Evolutionary conservation across 805 yeast genomes (phyloP).

Genomic region (Scheffersomyces stipitis): DNA sequence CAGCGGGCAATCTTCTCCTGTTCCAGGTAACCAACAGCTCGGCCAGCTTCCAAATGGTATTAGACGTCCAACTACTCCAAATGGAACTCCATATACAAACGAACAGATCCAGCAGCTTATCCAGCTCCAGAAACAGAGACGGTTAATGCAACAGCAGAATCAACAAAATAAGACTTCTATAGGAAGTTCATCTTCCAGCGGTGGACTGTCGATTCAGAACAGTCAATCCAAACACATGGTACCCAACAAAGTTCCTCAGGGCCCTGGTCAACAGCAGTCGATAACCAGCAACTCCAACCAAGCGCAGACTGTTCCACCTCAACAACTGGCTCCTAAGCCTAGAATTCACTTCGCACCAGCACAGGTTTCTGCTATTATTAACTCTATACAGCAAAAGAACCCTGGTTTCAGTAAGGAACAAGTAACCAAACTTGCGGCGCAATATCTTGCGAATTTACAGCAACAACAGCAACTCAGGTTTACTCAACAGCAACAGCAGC

Average conservation of each 20-base stretch:
- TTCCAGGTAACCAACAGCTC: slow-evolving; percentile 6
- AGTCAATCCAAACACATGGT: background rate
- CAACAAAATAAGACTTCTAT: slow-evolving; percentile 20
- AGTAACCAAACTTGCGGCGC: slow-evolving; percentile 64
- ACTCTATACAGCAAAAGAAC: slow-evolving; percentile 63
- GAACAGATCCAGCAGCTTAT: slow-evolving; percentile 61
- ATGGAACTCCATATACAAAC: slow-evolving; percentile 57
- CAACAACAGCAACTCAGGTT: slow-evolving; percentile 46
- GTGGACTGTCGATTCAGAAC: slow-evolving; percentile 2
- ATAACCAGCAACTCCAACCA: background rate
- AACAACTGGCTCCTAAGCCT: slow-evolving; percentile 18
- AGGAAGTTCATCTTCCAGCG: slow-evolving; percentile 1
- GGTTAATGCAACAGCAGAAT: slow-evolving; percentile 46
- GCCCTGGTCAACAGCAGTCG: slow-evolving; percentile 1
- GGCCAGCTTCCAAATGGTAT: slow-evolving; percentile 1
- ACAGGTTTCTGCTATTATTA: slow-evolving; percentile 64
- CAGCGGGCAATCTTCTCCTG: slow-evolving; percentile 4
- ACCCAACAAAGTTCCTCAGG: slow-evolving; percentile 1
- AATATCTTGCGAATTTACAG: slow-evolving; percentile 58
- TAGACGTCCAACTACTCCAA: slow-evolving; percentile 47
- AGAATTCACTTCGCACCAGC: slow-evolving; percentile 53
- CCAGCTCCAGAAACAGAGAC: slow-evolving; percentile 51
- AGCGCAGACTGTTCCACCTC: slow-evolving; percentile 1
- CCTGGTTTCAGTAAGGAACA: slow-evolving; percentile 64
- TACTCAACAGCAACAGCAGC: slow-evolving; percentile 20